Conservation (phyloP, 305 asterid genomes). For the Ajuga reptans region DNA sequence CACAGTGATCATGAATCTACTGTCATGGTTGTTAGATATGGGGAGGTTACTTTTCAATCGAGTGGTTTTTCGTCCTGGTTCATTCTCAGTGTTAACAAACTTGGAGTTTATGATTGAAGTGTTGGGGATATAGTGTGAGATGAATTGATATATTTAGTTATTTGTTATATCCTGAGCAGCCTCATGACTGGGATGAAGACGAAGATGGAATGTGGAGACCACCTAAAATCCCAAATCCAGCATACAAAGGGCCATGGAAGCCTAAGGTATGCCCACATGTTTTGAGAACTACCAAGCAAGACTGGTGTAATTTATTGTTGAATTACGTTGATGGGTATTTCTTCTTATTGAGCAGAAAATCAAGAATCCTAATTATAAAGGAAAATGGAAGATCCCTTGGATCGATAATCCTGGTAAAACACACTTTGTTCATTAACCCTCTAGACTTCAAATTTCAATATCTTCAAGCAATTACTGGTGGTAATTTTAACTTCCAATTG, state of each 20-base stretch:
- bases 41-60: no score
- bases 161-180: constrained; percentile 38
- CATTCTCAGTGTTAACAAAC: background rate
- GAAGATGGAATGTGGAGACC: constrained; percentile 90
- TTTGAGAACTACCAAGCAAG: background rate
- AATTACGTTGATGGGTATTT: constrained; percentile 6
- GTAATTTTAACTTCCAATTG: background rate
- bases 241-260: constrained; percentile 86
- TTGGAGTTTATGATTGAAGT: background rate
- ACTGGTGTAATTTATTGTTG: background rate
- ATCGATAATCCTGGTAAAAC: constrained; percentile 87
- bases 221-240: constrained; percentile 78
- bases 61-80: background rate
- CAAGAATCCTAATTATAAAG: constrained; percentile 90
- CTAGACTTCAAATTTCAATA: background rate
- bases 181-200: constrained; percentile 93
- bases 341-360: constrained; percentile 44
- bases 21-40: background rate
- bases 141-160: background rate
- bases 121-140: background rate
- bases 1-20: background rate
- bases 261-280: constrained; percentile 45
- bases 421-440: background rate
- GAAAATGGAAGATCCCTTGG: constrained; percentile 96
- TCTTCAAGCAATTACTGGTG: background rate